phyloP scores from a whole-genome alignment of 108 stramenopile genomes.

The Fragilariopsis cylindrus region DNA sequence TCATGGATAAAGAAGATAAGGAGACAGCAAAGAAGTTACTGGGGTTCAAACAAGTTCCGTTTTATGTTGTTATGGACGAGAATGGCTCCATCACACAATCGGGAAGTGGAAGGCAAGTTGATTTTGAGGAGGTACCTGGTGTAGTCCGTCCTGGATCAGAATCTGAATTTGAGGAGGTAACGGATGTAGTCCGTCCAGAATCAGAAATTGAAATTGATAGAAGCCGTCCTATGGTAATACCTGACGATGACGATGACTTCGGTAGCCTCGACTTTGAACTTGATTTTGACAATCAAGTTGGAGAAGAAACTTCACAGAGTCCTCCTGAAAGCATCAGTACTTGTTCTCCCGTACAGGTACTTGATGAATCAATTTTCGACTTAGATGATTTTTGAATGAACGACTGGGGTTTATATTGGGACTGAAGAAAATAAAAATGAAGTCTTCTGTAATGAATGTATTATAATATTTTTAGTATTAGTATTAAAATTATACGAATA shows the following conservation, averaged over 20 bases:
- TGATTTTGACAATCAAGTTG: slow-evolving; percentile 15
- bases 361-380: slow-evolving; percentile 13
- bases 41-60: slow-evolving; percentile 82
- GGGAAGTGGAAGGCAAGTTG: slow-evolving; percentile 63
- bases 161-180: neutral
- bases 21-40: slow-evolving; percentile 74
- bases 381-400: slow-evolving; percentile 13
- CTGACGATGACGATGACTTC: slow-evolving; percentile 2
- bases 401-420: no score
- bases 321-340: neutral
- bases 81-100: slow-evolving; percentile 71
- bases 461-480: no score
- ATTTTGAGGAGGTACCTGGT: slow-evolving; percentile 60
- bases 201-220: neutral
- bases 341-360: neutral
- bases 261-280: slow-evolving; percentile 13
- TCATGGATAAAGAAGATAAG: slow-evolving; percentile 74
- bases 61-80: slow-evolving; percentile 81
- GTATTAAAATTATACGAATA: no score
- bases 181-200: neutral
- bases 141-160: slow-evolving; percentile 26
- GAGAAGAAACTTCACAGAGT: neutral
- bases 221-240: no score
- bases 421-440: neutral
- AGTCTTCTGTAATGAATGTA: no score